Conservation (phyloP, 1,139 yeast species). For the Magnusiomyces magnusii region DNA sequence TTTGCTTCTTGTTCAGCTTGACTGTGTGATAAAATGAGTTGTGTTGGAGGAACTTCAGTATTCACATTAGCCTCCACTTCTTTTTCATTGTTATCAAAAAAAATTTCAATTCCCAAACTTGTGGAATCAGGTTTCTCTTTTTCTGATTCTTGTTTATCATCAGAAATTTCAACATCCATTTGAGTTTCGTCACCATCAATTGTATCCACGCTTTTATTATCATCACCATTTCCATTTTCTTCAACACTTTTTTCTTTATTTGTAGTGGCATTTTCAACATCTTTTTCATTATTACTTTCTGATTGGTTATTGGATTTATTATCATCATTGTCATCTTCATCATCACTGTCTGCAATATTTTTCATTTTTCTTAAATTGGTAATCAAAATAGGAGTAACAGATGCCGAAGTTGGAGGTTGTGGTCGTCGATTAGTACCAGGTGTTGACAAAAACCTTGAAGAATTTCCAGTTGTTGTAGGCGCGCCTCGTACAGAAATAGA, state of each 20-base stretch:
- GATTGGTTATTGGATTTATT: neutral
- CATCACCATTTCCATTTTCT: neutral
- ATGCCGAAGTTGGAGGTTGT: neutral
- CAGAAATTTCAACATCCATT: neutral
- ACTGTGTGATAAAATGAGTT: neutral
- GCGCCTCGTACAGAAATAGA: neutral
- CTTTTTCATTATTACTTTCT: neutral
- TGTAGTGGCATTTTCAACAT: neutral
- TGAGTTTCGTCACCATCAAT: no score
- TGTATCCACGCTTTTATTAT: no score
- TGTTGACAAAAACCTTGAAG: neutral
- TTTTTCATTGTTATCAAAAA: neutral
- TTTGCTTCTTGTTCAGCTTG: neutral
- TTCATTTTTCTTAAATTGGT: neutral
- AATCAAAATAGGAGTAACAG: neutral
- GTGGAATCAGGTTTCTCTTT: no score
- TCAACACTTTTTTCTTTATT: neutral
- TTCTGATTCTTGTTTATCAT: neutral
- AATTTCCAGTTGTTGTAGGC: neutral
- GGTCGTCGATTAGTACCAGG: neutral
- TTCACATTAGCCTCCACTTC: neutral
- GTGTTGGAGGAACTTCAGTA: neutral
- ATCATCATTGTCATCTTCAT: neutral
- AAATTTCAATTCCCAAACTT: no score
- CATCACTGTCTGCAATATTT: neutral